Evolutionary conservation across 441 rosid species (phyloP).

Genomic region (Macaranga tanarius): DNA sequence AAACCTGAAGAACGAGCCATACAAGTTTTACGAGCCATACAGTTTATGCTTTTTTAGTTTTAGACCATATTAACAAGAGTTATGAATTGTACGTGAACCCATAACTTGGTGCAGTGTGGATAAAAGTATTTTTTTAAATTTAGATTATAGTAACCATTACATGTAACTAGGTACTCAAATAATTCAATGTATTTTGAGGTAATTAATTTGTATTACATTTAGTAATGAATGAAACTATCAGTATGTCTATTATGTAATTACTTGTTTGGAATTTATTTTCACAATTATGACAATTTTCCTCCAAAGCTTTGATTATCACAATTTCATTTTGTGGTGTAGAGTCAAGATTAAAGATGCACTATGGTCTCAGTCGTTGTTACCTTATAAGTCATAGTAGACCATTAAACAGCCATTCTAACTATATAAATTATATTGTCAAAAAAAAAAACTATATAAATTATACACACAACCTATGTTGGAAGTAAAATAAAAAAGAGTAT

Average conservation of each 20-base stretch:
- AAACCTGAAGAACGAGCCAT: too few relatives aligned
- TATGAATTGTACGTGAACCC: not conserved
- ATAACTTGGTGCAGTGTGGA: not conserved
- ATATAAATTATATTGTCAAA: too few relatives aligned
- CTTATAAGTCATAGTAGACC: too few relatives aligned
- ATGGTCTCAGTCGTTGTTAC: too few relatives aligned
- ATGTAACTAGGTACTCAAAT: not conserved
- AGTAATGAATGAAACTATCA: not conserved
- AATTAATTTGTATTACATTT: not conserved
- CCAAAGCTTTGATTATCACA: not conserved
- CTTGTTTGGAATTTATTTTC: not conserved
- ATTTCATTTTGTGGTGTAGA: constrained; percentile 35
- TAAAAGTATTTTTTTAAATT: not conserved
- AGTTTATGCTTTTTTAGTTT: constrained; percentile 10
- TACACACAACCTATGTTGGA: too few relatives aligned
- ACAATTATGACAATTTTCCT: not conserved
- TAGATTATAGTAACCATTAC: not conserved
- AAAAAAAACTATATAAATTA: too few relatives aligned
- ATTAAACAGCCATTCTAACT: too few relatives aligned
- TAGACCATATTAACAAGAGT: constrained; percentile 1
- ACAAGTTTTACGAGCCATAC: too few relatives aligned
- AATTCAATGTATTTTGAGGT: too few relatives aligned
- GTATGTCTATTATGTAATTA: not conserved
- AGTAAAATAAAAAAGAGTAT: too few relatives aligned
- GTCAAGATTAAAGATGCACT: constrained; percentile 77